Evolutionary conservation across 768 basidiomycete species (phyloP).

Genomic region (Cubamyces lactineus): DNA sequence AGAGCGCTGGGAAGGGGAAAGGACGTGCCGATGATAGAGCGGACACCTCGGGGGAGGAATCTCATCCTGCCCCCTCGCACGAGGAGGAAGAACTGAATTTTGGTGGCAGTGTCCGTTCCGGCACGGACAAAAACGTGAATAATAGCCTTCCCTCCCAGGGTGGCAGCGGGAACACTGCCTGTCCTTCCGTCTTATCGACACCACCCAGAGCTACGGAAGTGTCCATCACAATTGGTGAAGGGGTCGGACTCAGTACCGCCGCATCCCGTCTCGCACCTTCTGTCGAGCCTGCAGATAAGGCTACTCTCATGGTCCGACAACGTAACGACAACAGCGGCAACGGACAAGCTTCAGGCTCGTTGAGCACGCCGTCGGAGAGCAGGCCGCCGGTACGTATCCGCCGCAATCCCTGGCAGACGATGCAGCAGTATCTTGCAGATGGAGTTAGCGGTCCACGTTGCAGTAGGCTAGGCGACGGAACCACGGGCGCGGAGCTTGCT

Average conservation of each 20-base stretch:
- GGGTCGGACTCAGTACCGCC: not conserved
- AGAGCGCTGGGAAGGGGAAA: slow-evolving; percentile 20
- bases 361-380: not conserved
- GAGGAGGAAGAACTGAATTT: not conserved
- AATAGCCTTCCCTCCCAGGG: not conserved
- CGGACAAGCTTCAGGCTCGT: not conserved
- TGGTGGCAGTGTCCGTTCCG: slow-evolving; percentile 16
- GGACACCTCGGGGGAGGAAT: not conserved
- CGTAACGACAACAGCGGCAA: not conserved
- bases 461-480: not conserved
- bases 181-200: slow-evolving; percentile 9
- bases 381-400: slow-evolving; percentile 7
- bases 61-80: not conserved
- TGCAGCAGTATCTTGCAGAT: slow-evolving; percentile 18
- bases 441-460: not conserved
- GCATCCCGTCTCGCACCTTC: slow-evolving; percentile 1
- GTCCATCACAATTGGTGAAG: not conserved
- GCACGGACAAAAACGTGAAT: slow-evolving; percentile 10
- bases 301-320: not conserved
- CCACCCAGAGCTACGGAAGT: not conserved
- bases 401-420: slow-evolving; percentile 21
- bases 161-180: not conserved
- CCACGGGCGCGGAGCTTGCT: slow-evolving; percentile 2
- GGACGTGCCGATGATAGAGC: slow-evolving; percentile 16
- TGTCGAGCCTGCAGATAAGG: not conserved